A percentile compares a stretch with the other conserved stretches of the same genome.
phyloP scores from a whole-genome alignment of 2,329 filamentous ascomycete species.

The Aureobasidium sp. region DNA sequence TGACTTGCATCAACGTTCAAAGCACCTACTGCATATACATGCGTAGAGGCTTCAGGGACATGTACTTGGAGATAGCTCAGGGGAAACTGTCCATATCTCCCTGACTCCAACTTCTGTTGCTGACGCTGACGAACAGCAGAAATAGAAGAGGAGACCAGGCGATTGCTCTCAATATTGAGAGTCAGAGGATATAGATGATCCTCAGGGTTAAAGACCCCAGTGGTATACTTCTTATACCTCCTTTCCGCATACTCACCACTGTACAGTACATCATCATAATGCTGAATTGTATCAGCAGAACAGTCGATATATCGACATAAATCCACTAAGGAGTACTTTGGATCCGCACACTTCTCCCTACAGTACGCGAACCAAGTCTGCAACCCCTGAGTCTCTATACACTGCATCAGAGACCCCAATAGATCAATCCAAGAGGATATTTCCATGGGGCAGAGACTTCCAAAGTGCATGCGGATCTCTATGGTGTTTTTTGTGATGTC shows the following conservation, averaged over 20 bases:
- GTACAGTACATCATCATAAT: background rate
- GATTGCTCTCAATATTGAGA: background rate
- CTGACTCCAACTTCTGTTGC: background rate
- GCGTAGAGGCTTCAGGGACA: background rate
- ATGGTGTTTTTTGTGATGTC: background rate
- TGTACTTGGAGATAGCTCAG: background rate
- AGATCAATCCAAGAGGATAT: background rate
- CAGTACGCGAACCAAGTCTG: background rate
- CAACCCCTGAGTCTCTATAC: background rate
- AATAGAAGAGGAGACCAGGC: background rate
- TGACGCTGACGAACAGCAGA: background rate
- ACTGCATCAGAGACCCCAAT: background rate
- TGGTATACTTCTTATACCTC: background rate
- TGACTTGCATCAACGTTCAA: background rate
- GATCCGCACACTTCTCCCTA: background rate
- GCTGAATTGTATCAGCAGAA: background rate
- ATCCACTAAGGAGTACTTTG: background rate
- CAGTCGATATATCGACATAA: background rate
- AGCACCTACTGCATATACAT: background rate
- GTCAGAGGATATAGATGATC: background rate
- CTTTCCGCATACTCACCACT: background rate
- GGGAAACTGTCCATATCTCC: background rate
- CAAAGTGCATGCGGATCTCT: background rate
- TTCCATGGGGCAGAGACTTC: background rate
- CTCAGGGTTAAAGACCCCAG: background rate